Percentiles rank a stretch among this genome's conserved stretches.
These are phyloP conservation scores for Saccharomycopsis lassenensis DNA, from an alignment of 805 yeast genomes.

Conservation along the genomic window DNA sequence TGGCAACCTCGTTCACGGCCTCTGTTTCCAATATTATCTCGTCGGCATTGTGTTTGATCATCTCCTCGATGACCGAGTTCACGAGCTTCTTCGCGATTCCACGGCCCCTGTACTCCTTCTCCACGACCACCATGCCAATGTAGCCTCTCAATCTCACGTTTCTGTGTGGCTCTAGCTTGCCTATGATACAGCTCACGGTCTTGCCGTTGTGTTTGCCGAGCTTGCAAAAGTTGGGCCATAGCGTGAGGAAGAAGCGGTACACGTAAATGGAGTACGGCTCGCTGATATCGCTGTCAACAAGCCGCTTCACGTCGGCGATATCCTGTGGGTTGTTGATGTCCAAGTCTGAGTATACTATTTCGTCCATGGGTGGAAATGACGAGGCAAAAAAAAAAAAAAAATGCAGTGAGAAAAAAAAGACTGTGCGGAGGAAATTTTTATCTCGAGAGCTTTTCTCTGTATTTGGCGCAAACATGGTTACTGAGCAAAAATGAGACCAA, in stretches of 20 bases:
- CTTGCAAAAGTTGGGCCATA: conserved; percentile 81
- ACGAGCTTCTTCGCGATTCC: conserved; percentile 79
- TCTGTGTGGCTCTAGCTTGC: conserved; percentile 72
- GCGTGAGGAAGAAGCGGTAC: conserved; percentile 77
- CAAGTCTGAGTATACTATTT: conserved; percentile 20
- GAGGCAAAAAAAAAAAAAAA: background rate
- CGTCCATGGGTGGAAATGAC: conserved; percentile 4
- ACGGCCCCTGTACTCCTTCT: conserved; percentile 53
- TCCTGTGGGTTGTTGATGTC: conserved; percentile 27
- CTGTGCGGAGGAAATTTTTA: too few species aligned
- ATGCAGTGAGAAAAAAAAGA: background rate
- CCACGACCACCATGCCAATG: conserved; percentile 92
- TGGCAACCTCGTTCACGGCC: conserved; percentile 63
- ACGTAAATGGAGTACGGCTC: conserved; percentile 95
- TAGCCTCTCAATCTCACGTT: conserved; percentile 72
- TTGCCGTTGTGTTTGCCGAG: conserved; percentile 30
- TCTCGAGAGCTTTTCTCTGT: too few species aligned
- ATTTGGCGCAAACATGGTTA: too few species aligned
- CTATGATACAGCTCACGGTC: conserved; percentile 75
- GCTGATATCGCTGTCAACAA: conserved; percentile 66
- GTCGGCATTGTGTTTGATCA: conserved; percentile 62
- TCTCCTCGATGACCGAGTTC: conserved; percentile 44
- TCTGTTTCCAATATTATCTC: conserved; percentile 93
- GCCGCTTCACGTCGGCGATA: conserved; percentile 37
- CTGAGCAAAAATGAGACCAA: too few species aligned